These are phyloP conservation scores for Vararia minispora DNA, from an alignment of 768 basidiomycete species.

Conservation along the genomic window DNA sequence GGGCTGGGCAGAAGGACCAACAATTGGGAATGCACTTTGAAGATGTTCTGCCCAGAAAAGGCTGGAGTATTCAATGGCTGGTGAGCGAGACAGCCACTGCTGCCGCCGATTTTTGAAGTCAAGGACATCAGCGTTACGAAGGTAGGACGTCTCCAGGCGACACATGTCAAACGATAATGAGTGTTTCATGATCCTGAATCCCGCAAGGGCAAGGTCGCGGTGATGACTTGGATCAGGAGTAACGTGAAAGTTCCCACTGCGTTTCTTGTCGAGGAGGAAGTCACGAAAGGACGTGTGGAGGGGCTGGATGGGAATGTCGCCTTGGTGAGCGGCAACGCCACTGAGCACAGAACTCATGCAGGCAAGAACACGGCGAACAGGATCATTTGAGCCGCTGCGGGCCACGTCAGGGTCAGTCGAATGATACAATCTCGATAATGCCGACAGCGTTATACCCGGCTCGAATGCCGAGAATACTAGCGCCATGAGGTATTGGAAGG, in stretches of 20 bases:
- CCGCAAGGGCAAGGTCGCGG: background rate
- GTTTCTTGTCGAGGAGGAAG: background rate
- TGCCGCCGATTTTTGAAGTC: background rate
- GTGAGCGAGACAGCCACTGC: background rate
- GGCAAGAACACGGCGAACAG: background rate
- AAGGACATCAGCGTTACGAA: background rate
- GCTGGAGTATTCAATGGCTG: background rate
- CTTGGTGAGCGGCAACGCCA: conserved; percentile 1
- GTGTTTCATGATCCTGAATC: background rate
- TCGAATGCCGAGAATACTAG: too few relatives aligned
- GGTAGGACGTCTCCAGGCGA: background rate
- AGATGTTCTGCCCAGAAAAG: background rate
- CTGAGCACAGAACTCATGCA: background rate
- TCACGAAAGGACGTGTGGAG: background rate
- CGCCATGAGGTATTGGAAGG: too few relatives aligned
- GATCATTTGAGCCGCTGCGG: background rate
- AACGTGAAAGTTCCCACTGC: background rate
- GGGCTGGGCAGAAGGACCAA: background rate
- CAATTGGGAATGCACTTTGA: background rate
- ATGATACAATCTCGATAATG: background rate
- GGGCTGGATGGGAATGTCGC: background rate
- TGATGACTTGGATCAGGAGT: background rate
- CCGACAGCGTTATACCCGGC: too few relatives aligned
- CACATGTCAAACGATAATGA: background rate
- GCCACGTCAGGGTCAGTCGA: background rate